These are phyloP conservation scores for Rutstroemia sp. DNA, from an alignment of 2,329 filamentous ascomycete genomes.

Conservation along the genomic window DNA sequence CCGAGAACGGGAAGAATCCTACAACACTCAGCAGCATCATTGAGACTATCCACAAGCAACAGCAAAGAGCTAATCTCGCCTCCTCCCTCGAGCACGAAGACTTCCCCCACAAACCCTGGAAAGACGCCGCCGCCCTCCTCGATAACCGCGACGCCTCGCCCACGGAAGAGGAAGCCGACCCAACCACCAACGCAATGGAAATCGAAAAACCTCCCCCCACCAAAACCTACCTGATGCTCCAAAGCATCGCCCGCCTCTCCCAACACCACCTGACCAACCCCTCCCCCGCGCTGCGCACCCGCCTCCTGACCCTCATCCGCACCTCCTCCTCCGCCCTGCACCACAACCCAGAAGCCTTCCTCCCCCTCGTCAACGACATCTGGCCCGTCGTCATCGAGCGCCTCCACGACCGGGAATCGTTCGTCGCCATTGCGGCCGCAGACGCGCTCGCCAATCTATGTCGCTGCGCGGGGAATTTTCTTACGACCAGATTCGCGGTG, in stretches of 20 bases:
- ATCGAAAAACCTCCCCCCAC: constrained; percentile 57
- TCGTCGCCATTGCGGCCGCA: constrained; percentile 63
- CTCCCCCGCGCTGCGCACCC: constrained; percentile 69
- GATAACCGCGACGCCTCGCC: constrained; percentile 21
- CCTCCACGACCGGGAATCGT: constrained; percentile 58
- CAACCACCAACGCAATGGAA: constrained; percentile 33
- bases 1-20: constrained; percentile 34
- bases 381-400: constrained; percentile 77
- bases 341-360: constrained; percentile 70
- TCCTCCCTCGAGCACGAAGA: constrained; percentile 14
- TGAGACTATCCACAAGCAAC: constrained; percentile 50
- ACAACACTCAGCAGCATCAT: constrained; percentile 39
- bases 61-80: constrained; percentile 18
- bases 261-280: constrained; percentile 87
- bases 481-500: constrained; percentile 65
- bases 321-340: constrained; percentile 67
- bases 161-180: constrained; percentile 13
- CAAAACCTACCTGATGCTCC: constrained; percentile 72
- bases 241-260: constrained; percentile 74
- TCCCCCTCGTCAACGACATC: constrained; percentile 82
- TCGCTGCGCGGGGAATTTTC: constrained; percentile 68
- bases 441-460: constrained; percentile 64
- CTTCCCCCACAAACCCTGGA: constrained; percentile 30
- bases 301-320: constrained; percentile 68
- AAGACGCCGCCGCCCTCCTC: constrained; percentile 31